phyloP scores from a whole-genome alignment of 352 stramenopile genomes.

The Pythium grandisporangium region DNA sequence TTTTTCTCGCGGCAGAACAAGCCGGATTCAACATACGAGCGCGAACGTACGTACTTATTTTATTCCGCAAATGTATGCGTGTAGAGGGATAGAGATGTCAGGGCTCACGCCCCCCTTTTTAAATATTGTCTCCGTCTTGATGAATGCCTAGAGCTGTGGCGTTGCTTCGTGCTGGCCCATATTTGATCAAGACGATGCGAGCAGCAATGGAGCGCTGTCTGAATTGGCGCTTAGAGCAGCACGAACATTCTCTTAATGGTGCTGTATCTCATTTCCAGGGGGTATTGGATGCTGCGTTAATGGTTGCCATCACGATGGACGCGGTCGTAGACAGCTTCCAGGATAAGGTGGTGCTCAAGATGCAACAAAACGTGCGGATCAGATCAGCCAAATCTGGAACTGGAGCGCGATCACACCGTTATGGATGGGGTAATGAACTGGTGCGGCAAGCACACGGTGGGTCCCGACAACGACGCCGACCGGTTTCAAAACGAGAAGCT shows the following conservation, averaged over 20 bases:
- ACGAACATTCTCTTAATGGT: slow-evolving; percentile 12
- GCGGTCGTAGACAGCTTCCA: slow-evolving; percentile 35
- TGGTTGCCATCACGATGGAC: slow-evolving; percentile 28
- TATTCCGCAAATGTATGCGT: too few species aligned
- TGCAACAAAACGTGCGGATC: slow-evolving; percentile 23
- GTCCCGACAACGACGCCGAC: slow-evolving; percentile 37
- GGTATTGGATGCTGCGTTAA: slow-evolving; percentile 24
- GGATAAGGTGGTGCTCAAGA: slow-evolving; percentile 55
- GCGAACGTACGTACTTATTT: slow-evolving; percentile 26
- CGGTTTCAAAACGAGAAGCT: slow-evolving; percentile 43
- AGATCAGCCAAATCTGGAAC: too few species aligned
- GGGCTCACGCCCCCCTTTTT: too few species aligned
- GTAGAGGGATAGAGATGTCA: too few species aligned
- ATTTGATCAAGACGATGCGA: slow-evolving; percentile 2
- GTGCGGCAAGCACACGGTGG: slow-evolving; percentile 46
- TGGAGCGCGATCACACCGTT: too few species aligned
- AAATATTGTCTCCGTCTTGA: too few species aligned
- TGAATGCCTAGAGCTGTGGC: too few species aligned
- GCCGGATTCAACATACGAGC: slow-evolving; percentile 40
- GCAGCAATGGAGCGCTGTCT: slow-evolving; percentile 4
- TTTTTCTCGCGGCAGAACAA: slow-evolving; percentile 41
- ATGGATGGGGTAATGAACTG: slow-evolving; percentile 46
- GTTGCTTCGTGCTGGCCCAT: slow-evolving; percentile 9
- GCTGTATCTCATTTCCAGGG: slow-evolving; percentile 31
- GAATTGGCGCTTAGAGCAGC: slow-evolving; percentile 5